Conservation (phyloP, 225 moss, liverwort and hornwort genomes). For the Anthoceros angustus region DNA sequence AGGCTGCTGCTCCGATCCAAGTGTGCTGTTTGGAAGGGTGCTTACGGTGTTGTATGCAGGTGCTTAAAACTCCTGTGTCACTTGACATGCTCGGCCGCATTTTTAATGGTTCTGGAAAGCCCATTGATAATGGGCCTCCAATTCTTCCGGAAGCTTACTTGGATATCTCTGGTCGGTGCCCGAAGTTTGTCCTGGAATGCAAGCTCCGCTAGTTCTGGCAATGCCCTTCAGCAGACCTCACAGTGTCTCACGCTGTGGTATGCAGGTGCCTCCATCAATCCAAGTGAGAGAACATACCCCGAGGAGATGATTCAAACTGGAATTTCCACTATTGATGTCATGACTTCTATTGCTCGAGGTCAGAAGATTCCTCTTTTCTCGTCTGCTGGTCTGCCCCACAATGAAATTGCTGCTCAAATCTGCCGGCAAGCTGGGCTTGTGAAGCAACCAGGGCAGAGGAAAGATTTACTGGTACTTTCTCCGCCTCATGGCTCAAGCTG, state of each 20-base stretch:
- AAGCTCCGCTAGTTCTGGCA: background rate
- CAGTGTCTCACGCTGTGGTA: background rate
- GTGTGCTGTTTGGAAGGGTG: background rate
- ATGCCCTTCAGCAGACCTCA: background rate
- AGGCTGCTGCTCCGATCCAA: background rate
- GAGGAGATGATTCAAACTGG: slow-evolving; percentile 99
- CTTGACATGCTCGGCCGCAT: slow-evolving; percentile 97
- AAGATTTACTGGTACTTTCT: slow-evolving; percentile 27
- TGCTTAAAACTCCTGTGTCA: slow-evolving; percentile 75
- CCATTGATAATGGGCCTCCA: slow-evolving; percentile 91
- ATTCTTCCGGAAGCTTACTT: slow-evolving; percentile 86
- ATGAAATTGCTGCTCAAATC: slow-evolving; percentile 94
- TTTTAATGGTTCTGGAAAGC: slow-evolving; percentile 90
- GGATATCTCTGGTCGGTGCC: slow-evolving; percentile 28
- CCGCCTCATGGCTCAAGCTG: background rate
- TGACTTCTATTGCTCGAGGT: slow-evolving; percentile 94
- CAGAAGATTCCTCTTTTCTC: slow-evolving; percentile 96
- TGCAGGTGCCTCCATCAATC: slow-evolving; percentile 88
- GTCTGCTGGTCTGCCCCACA: slow-evolving; percentile 84
- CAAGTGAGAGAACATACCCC: slow-evolving; percentile 89
- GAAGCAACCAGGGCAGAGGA: slow-evolving; percentile 53
- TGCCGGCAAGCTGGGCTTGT: slow-evolving; percentile 95
- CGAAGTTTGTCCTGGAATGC: background rate
- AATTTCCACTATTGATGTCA: slow-evolving; percentile 92
- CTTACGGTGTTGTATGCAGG: slow-evolving; percentile 14